Conservation (phyloP, 2,329 filamentous ascomycete species). For the Epichloe amarillans region DNA sequence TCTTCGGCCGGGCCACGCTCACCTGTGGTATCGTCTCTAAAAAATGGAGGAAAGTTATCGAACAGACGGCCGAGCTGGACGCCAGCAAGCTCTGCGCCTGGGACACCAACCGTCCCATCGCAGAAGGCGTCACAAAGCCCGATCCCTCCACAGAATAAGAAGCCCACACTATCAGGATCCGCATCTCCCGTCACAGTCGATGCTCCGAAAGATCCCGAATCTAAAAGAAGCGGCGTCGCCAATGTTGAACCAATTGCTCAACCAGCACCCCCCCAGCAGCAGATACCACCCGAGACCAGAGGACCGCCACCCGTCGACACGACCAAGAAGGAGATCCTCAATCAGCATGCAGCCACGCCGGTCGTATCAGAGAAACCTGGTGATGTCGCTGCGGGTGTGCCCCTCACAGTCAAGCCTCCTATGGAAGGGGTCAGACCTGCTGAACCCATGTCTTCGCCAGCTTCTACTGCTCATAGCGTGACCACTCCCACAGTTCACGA, state of each 20-base stretch:
- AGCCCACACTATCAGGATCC: background rate
- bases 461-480: conserved; percentile 59
- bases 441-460: conserved; percentile 40
- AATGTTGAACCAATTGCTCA: background rate
- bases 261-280: background rate
- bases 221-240: background rate
- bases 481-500: conserved; percentile 58
- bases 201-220: background rate
- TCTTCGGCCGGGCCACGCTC: conserved; percentile 5
- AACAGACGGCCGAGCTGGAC: conserved; percentile 6
- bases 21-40: conserved; percentile 5
- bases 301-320: background rate
- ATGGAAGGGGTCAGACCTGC: conserved; percentile 22
- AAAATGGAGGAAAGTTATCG: conserved; percentile 7
- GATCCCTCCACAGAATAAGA: conserved; percentile 3
- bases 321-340: background rate
- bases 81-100: conserved; percentile 4
- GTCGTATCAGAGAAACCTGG: background rate
- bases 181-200: background rate
- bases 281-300: background rate
- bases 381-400: background rate
- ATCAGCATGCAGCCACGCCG: background rate
- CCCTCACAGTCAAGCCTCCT: conserved; percentile 20
- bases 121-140: conserved; percentile 1
- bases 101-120: background rate